Percentiles rank a stretch among this genome's conserved stretches.
These are phyloP conservation scores for Liriodendron chinense DNA, from an alignment of 164 flowering plant species.

Conservation along the genomic window DNA sequence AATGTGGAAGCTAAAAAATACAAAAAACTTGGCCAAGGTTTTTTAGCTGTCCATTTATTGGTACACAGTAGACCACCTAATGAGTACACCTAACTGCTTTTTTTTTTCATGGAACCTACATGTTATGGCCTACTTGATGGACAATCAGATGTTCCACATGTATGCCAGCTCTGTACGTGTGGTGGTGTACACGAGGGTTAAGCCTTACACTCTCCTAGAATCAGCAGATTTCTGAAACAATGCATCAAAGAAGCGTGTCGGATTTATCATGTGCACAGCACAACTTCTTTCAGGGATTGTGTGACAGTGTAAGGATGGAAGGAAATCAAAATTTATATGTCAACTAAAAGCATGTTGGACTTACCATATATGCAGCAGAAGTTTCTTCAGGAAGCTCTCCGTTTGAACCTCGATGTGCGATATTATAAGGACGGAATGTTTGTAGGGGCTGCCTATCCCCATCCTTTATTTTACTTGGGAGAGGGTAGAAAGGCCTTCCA, in stretches of 20 bases:
- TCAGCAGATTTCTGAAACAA: no score
- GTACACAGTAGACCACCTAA: no score
- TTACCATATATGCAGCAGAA: conserved; percentile 34
- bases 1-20: no score
- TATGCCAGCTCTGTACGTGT: neutral
- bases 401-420: conserved; percentile 42
- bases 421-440: conserved; percentile 31
- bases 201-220: neutral
- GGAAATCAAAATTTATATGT: neutral
- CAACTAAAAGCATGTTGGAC: neutral
- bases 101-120: no score
- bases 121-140: no score
- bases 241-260: no score
- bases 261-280: no score
- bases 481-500: conserved; percentile 34
- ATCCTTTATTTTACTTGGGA: conserved; percentile 22
- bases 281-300: no score
- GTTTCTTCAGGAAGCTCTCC: conserved; percentile 48
- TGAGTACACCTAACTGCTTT: no score
- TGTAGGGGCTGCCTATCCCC: conserved; percentile 24
- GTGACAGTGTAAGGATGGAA: neutral
- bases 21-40: no score
- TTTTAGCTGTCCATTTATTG: no score
- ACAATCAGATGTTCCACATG: no score
- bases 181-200: neutral